Evolutionary conservation across 2,329 filamentous ascomycete species (phyloP).

Genomic region (Ceratocystis lukuohia): DNA sequence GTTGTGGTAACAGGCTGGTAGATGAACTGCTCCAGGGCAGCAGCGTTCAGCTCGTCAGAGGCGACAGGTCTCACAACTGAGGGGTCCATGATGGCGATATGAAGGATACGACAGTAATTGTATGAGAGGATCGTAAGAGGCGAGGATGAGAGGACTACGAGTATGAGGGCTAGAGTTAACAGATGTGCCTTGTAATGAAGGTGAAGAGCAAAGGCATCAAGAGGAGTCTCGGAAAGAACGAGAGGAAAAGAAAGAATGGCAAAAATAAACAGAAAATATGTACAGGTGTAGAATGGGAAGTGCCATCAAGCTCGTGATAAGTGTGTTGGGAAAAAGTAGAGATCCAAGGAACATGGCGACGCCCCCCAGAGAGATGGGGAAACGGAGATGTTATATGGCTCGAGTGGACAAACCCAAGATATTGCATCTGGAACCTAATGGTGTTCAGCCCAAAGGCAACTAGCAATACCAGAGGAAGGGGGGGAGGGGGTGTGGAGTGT

Average conservation of each 20-base stretch:
- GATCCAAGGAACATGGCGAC: background rate
- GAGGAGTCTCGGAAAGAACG: background rate
- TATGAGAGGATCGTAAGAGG: background rate
- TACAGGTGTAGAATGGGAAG: background rate
- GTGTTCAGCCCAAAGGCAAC: background rate
- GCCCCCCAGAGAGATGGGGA: background rate
- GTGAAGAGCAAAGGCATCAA: background rate
- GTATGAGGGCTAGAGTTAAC: background rate
- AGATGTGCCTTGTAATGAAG: background rate
- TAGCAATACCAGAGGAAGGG: background rate
- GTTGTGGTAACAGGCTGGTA: constrained; percentile 59
- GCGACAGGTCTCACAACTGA: constrained; percentile 28
- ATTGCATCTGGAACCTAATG: background rate
- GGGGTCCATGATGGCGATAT: constrained; percentile 12
- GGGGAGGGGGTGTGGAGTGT: background rate
- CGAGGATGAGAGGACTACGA: background rate
- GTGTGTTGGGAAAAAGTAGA: background rate
- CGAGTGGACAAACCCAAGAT: background rate
- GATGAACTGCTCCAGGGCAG: constrained; percentile 67
- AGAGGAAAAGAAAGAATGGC: background rate
- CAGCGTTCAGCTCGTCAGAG: constrained; percentile 50
- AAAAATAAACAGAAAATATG: background rate
- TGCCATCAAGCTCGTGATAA: constrained; percentile 3
- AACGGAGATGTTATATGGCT: background rate
- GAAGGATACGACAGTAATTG: too few relatives aligned